Conservation (phyloP, 805 yeast genomes). For the Candida succiphila region DNA sequence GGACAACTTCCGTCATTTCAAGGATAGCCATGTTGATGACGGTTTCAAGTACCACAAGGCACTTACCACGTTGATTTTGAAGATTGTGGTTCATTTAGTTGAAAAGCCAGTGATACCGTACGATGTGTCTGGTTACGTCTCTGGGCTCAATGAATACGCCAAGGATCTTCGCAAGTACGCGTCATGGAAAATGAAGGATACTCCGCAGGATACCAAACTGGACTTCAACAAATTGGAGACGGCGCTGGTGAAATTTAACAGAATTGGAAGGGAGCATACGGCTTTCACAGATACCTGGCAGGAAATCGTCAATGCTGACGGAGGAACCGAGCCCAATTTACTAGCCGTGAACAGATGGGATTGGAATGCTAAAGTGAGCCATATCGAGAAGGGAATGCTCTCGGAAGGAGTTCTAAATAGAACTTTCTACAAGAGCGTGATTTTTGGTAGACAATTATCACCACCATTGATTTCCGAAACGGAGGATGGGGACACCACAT, state of each 20-base stretch:
- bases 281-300: slow-evolving; percentile 60
- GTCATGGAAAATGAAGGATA: slow-evolving; percentile 3
- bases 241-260: slow-evolving; percentile 26
- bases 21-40: slow-evolving; percentile 39
- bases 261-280: slow-evolving; percentile 36
- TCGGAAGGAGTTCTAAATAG: slow-evolving; percentile 37
- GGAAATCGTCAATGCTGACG: slow-evolving; percentile 35
- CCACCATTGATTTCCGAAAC: slow-evolving; percentile 33
- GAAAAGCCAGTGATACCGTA: slow-evolving; percentile 75
- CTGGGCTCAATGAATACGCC: slow-evolving; percentile 31
- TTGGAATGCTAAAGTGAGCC: slow-evolving; percentile 63
- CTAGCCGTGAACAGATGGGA: slow-evolving; percentile 66
- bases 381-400: slow-evolving; percentile 45
- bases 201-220: slow-evolving; percentile 6
- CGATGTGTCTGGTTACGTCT: slow-evolving; percentile 38
- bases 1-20: slow-evolving; percentile 54
- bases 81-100: slow-evolving; percentile 44
- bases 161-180: slow-evolving; percentile 37
- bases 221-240: slow-evolving; percentile 18
- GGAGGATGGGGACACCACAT: slow-evolving; percentile 18
- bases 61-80: slow-evolving; percentile 45
- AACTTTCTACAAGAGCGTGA: slow-evolving; percentile 54
- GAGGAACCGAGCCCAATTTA: slow-evolving; percentile 65
- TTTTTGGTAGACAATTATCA: slow-evolving; percentile 60
- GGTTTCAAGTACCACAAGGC: slow-evolving; percentile 45